Conservation (phyloP, 441 rosid species). For the Aleurites moluccanus region DNA sequence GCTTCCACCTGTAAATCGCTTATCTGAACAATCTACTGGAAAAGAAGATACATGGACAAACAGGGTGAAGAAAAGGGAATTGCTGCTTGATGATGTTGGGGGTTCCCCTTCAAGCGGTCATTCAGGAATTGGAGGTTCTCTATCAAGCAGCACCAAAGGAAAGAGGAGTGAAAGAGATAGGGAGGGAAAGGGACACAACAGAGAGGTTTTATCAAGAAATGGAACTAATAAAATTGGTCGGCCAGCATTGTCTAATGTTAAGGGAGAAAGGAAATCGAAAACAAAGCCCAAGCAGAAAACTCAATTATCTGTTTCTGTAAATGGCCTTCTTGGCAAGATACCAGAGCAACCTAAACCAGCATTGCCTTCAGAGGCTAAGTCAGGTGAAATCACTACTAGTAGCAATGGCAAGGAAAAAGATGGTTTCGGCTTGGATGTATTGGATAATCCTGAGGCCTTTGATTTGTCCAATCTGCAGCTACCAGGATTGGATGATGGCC, state of each 20-base stretch:
- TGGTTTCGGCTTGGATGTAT: constrained; percentile 59
- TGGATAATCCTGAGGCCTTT: constrained; percentile 70
- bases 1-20: constrained; percentile 44
- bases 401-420: constrained; percentile 51
- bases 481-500: constrained; percentile 74
- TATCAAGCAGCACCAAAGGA: constrained; percentile 81
- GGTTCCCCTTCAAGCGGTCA: constrained; percentile 42
- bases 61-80: constrained; percentile 83
- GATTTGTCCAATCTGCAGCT: constrained; percentile 70
- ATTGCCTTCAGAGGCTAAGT: constrained; percentile 45
- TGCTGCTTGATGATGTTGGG: constrained; percentile 82
- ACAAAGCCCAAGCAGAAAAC: constrained; percentile 91
- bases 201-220: constrained; percentile 63
- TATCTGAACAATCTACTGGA: constrained; percentile 45
- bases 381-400: constrained; percentile 37
- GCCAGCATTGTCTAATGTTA: constrained; percentile 65
- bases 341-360: constrained; percentile 59
- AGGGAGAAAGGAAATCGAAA: constrained; percentile 88
- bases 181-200: constrained; percentile 81
- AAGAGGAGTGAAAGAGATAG: constrained; percentile 98
- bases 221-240: constrained; percentile 79
- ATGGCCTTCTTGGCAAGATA: constrained; percentile 61
- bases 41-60: constrained; percentile 76
- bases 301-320: constrained; percentile 74
- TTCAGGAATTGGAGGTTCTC: constrained; percentile 57